These are phyloP conservation scores for Magnolia officinalis DNA, from an alignment of 164 flowering plant genomes.

Conservation along the genomic window DNA sequence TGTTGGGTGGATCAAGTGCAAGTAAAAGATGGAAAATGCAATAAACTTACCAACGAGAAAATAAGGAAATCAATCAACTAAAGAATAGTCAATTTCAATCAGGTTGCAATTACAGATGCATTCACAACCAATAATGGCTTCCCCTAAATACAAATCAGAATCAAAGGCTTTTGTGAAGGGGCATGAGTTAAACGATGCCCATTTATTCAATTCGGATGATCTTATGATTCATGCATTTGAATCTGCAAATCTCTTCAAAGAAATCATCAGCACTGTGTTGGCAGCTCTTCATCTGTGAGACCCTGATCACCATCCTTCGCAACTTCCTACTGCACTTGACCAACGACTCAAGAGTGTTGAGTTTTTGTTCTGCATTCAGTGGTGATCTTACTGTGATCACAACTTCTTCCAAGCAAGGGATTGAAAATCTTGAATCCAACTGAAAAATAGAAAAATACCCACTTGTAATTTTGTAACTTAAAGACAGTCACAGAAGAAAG, in stretches of 20 bases:
- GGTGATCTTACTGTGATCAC: conserved; percentile 72
- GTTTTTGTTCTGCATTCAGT: conserved; percentile 83
- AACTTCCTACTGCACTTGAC: conserved; percentile 55
- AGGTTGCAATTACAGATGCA: not conserved
- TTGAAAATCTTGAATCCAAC: conserved; percentile 60
- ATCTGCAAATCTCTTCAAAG: conserved; percentile 81
- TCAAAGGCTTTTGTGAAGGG: not conserved
- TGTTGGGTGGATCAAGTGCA: too few relatives aligned
- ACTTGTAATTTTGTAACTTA: not conserved
- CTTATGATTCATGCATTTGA: conserved; percentile 45
- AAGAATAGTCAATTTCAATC: not conserved
- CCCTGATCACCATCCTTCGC: conserved; percentile 59
- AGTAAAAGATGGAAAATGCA: too few relatives aligned
- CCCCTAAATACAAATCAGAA: not conserved
- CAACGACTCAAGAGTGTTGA: conserved; percentile 71
- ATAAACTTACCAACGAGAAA: not conserved
- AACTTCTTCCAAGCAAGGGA: conserved; percentile 71
- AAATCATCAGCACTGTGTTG: conserved; percentile 80
- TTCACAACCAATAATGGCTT: not conserved
- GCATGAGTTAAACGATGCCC: not conserved
- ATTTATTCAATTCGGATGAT: conserved; percentile 51
- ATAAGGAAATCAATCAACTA: not conserved
- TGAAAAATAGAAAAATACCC: conserved; percentile 19
- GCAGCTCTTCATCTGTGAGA: conserved; percentile 77
- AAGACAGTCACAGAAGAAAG: not conserved